These are phyloP conservation scores for Boletus subparvulus DNA, from an alignment of 768 basidiomycete species.

Conservation along the genomic window DNA sequence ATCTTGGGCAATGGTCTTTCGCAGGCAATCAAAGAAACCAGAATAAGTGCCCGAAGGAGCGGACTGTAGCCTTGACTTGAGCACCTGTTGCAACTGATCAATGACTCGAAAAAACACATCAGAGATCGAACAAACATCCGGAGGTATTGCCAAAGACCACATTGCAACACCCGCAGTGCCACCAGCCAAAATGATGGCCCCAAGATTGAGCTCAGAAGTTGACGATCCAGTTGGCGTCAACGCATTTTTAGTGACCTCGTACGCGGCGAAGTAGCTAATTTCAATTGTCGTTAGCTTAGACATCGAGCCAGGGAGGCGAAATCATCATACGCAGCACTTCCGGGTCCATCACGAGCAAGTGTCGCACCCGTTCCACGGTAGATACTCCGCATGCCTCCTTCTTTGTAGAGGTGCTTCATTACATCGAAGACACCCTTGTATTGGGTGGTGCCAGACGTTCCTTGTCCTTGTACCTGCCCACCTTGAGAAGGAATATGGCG, in stretches of 20 bases:
- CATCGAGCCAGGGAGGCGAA: neutral
- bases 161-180: slow-evolving; percentile 95
- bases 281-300: slow-evolving; percentile 3
- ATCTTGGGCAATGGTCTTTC: slow-evolving; percentile 88
- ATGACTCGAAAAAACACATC: neutral
- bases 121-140: slow-evolving; percentile 64
- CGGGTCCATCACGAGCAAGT: slow-evolving; percentile 91
- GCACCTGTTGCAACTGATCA: slow-evolving; percentile 54
- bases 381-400: slow-evolving; percentile 89
- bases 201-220: slow-evolving; percentile 78
- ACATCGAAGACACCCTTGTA: slow-evolving; percentile 95
- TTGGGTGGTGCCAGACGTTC: slow-evolving; percentile 56
- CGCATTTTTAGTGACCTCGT: slow-evolving; percentile 88
- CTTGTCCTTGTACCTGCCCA: slow-evolving; percentile 85
- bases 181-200: slow-evolving; percentile 87
- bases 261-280: slow-evolving; percentile 90
- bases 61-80: slow-evolving; percentile 95
- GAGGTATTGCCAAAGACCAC: slow-evolving; percentile 98
- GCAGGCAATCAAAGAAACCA: slow-evolving; percentile 87
- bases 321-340: slow-evolving; percentile 83
- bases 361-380: slow-evolving; percentile 95
- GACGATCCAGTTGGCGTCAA: slow-evolving; percentile 80
- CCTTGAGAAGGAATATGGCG: slow-evolving; percentile 5
- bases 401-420: slow-evolving; percentile 83
- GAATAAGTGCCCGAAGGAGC: slow-evolving; percentile 98